Conservation (phyloP, 306 rosid genomes). For the Spatholobus suberectus region DNA sequence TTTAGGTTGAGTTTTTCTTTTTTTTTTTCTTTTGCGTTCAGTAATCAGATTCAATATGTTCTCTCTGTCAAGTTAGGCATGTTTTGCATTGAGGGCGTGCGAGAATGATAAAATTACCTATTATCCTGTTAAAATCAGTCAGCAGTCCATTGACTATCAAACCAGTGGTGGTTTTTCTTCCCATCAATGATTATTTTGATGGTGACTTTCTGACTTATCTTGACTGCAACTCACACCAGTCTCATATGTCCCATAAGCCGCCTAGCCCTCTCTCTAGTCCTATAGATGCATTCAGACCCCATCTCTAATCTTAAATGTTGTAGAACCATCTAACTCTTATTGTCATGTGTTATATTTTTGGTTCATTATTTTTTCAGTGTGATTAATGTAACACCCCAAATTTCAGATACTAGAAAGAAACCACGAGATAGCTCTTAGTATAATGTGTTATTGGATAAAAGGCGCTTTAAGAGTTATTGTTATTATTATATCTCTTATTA, state of each 20-base stretch:
- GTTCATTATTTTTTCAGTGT: background rate
- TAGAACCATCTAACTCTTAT: background rate
- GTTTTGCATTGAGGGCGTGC: background rate
- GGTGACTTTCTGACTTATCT: background rate
- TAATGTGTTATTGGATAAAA: too few relatives aligned
- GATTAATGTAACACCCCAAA: too few relatives aligned
- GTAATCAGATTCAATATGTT: background rate
- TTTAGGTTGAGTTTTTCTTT: background rate
- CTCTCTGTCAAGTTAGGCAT: background rate
- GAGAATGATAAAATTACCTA: background rate
- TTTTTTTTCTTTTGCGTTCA: background rate
- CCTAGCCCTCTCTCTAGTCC: background rate
- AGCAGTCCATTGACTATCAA: background rate
- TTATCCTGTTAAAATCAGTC: background rate
- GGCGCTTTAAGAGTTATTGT: too few relatives aligned
- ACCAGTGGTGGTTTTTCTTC: background rate
- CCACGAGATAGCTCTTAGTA: too few relatives aligned
- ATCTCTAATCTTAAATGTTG: background rate
- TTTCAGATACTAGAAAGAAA: too few relatives aligned
- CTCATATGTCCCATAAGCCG: background rate
- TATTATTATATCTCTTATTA: too few relatives aligned
- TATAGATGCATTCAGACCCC: background rate
- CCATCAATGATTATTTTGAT: background rate
- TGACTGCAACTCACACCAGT: background rate
- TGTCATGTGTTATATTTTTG: background rate